Conservation (phyloP, 495 filamentous ascomycete species). For the Talaromyces ruber region DNA sequence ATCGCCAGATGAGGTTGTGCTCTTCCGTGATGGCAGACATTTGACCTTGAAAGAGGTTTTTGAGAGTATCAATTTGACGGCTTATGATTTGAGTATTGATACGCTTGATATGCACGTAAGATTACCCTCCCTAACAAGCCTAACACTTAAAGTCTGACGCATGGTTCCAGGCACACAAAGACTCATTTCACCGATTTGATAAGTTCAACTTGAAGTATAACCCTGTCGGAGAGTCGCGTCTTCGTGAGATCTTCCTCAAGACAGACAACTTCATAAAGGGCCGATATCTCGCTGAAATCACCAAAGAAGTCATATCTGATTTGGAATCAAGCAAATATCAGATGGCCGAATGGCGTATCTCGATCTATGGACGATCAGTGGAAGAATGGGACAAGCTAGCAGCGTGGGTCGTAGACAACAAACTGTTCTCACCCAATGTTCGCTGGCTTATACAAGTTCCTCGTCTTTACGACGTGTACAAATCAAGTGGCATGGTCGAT, state of each 20-base stretch:
- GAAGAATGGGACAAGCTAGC: conserved; percentile 98
- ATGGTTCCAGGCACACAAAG: conserved; percentile 72
- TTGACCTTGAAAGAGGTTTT: conserved; percentile 90
- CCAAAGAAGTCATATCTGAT: conserved; percentile 96
- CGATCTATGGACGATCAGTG: conserved; percentile 83
- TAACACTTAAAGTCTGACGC: background rate
- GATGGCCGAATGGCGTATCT: conserved; percentile 98
- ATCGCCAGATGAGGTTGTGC: conserved; percentile 83
- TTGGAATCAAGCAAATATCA: conserved; percentile 98
- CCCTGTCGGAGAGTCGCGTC: conserved; percentile 87
- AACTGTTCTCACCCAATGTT: conserved; percentile 93
- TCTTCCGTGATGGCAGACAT: conserved; percentile 88
- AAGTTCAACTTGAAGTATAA: conserved; percentile 99
- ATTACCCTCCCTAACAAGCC: conserved; percentile 6
- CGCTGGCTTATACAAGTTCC: conserved; percentile 96
- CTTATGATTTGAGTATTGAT: conserved; percentile 97
- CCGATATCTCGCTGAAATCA: conserved; percentile 92
- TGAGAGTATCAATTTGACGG: conserved; percentile 91
- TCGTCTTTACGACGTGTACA: conserved; percentile 92
- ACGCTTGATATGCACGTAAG: conserved; percentile 96
- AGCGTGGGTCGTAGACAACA: conserved; percentile 98
- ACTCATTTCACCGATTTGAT: conserved; percentile 97
- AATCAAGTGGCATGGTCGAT: conserved; percentile 73
- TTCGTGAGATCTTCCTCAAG: conserved; percentile 95
- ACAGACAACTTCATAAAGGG: conserved; percentile 97